Evolutionary conservation across 148 eudicot genomes (phyloP).

Genomic region (Talinum fruticosum): DNA sequence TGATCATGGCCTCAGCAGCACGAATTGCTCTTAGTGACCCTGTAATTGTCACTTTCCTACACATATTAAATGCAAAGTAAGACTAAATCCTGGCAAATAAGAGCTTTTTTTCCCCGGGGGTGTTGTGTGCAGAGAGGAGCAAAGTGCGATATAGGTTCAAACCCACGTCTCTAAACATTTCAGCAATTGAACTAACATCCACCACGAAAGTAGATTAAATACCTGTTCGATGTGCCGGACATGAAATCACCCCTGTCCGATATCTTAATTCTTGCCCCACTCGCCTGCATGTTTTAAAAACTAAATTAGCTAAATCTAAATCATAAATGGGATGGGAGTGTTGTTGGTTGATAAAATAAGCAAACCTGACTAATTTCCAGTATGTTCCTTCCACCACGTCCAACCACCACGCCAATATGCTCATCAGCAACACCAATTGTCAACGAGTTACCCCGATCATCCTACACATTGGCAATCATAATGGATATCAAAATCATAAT

Average conservation of each 20-base stretch:
- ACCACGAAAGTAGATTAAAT: slow-evolving; percentile 9
- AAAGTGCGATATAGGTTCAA: too few species aligned
- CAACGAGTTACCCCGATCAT: slow-evolving; percentile 60
- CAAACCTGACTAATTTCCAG: slow-evolving; percentile 83
- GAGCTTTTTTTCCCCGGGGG: too few species aligned
- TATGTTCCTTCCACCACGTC: slow-evolving; percentile 88
- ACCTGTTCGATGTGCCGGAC: slow-evolving; percentile 94
- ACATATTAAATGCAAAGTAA: slow-evolving; percentile 14
- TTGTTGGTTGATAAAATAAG: background rate
- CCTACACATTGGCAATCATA: slow-evolving; percentile 40
- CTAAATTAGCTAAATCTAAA: slow-evolving; percentile 10
- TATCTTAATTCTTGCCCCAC: slow-evolving; percentile 94
- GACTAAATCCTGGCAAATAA: too few species aligned
- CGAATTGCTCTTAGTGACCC: slow-evolving; percentile 78
- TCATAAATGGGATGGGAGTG: background rate
- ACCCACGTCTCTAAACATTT: too few species aligned
- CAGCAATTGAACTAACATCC: too few species aligned
- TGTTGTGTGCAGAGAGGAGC: too few species aligned
- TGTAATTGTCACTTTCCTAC: slow-evolving; percentile 95
- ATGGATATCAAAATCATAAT: slow-evolving; percentile 10
- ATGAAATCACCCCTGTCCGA: slow-evolving; percentile 95
- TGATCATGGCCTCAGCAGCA: slow-evolving; percentile 77
- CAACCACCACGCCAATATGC: slow-evolving; percentile 91
- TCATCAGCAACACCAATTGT: slow-evolving; percentile 97
- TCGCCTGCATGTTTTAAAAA: slow-evolving; percentile 51